phyloP scores from a whole-genome alignment of 768 basidiomycete species.

The Aureoboletus auriporus region DNA sequence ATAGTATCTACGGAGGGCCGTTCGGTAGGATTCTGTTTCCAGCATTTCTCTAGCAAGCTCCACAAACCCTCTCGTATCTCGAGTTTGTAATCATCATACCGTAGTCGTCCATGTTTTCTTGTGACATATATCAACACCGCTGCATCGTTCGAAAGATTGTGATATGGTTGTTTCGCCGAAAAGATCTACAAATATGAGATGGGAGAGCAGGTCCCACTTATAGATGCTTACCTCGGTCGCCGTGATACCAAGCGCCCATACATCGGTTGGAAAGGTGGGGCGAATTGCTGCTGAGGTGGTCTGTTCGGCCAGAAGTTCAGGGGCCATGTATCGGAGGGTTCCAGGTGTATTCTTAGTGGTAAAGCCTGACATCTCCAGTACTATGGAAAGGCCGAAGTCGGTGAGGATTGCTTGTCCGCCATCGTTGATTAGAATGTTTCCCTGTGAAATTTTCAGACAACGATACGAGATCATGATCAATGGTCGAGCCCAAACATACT shows the following conservation, averaged over 20 bases:
- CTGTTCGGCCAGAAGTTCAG: constrained; percentile 27
- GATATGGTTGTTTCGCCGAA: constrained; percentile 21
- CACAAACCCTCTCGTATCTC: constrained; percentile 19
- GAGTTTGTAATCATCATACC: constrained; percentile 15
- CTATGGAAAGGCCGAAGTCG: constrained; percentile 39
- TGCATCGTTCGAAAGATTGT: constrained; percentile 10
- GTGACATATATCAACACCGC: constrained; percentile 17
- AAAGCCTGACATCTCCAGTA: constrained; percentile 34
- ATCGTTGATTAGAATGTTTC: constrained; percentile 35
- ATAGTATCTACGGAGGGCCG: constrained; percentile 14
- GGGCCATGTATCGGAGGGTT: constrained; percentile 39
- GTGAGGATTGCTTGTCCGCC: constrained; percentile 28
- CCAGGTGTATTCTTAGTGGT: constrained; percentile 33
- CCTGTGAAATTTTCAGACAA: constrained; percentile 18
- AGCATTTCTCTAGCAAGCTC: constrained; percentile 17
- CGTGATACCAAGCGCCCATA: constrained; percentile 37
- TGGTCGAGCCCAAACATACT: constrained; percentile 13
- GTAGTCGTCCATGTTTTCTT: constrained; percentile 6
- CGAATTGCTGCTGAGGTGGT: constrained; percentile 13
- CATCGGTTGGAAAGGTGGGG: constrained; percentile 28
- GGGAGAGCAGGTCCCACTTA: background rate
- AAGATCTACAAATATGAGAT: constrained; percentile 17
- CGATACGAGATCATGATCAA: background rate
- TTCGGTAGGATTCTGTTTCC: constrained; percentile 9
- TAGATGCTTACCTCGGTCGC: constrained; percentile 30